phyloP scores from a whole-genome alignment of 306 rosid species.

The Lathyrus tuberosus region DNA sequence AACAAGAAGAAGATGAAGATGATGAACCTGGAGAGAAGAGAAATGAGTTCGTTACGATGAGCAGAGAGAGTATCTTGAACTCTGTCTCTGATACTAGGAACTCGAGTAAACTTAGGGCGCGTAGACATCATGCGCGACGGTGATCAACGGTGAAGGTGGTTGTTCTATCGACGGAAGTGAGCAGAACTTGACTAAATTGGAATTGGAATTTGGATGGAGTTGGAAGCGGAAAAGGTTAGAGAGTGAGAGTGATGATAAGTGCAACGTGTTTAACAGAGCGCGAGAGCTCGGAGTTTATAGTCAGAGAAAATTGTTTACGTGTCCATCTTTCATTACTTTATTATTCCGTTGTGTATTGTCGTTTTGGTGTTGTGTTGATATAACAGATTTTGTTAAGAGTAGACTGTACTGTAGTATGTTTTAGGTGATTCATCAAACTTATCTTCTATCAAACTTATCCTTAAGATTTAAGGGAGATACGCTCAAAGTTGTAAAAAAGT shows the following conservation, averaged over 20 bases:
- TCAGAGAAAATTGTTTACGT: slow-evolving; percentile 21
- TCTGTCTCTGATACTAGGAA: slow-evolving; percentile 74
- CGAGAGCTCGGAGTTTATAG: slow-evolving; percentile 15
- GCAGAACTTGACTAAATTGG: background rate
- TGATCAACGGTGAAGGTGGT: background rate
- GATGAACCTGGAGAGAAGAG: slow-evolving; percentile 83
- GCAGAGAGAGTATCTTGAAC: slow-evolving; percentile 81
- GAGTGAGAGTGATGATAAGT: background rate
- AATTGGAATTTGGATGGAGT: too few relatives aligned
- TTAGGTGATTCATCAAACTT: too few relatives aligned
- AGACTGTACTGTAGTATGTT: too few relatives aligned
- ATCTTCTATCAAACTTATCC: too few relatives aligned
- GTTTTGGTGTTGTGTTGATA: background rate
- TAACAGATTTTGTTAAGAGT: too few relatives aligned
- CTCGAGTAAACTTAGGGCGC: slow-evolving; percentile 55
- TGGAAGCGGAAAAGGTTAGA: background rate
- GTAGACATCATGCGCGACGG: slow-evolving; percentile 50
- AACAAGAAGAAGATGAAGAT: background rate
- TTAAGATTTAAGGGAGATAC: too few relatives aligned
- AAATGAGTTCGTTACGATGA: slow-evolving; percentile 83
- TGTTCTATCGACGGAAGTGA: background rate
- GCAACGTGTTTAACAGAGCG: slow-evolving; percentile 19
- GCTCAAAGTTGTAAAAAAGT: too few relatives aligned
- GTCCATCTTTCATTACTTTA: slow-evolving; percentile 20
- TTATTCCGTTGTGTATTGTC: background rate